Evolutionary conservation across 2,329 filamentous ascomycete genomes (phyloP).

Genomic region (Aspergillus costaricaensis): DNA sequence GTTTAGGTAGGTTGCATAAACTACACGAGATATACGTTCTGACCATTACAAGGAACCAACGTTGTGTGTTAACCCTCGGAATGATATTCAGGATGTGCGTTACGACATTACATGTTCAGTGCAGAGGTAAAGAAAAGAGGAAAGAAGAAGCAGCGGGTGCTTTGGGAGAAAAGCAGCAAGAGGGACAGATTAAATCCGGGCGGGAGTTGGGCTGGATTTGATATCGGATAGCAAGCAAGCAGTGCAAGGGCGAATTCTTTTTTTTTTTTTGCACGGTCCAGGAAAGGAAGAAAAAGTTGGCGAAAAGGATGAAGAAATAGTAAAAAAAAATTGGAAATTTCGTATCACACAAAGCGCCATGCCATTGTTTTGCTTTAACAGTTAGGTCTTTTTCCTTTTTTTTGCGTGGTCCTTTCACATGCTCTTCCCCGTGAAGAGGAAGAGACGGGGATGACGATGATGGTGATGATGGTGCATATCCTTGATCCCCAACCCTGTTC

Average conservation of each 20-base stretch:
- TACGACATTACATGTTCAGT: conserved; percentile 6
- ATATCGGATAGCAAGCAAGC: neutral
- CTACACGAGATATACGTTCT: too few relatives aligned
- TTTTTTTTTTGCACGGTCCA: neutral
- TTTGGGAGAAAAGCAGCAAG: neutral
- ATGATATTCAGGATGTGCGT: conserved; percentile 7
- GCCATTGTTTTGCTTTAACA: conserved; percentile 30
- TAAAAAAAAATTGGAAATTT: conserved; percentile 20
- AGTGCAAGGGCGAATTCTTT: neutral
- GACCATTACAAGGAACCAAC: neutral
- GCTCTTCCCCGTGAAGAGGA: conserved; percentile 10
- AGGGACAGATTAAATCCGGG: neutral
- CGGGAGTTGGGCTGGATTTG: neutral
- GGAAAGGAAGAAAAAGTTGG: neutral
- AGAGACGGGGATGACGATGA: conserved; percentile 16
- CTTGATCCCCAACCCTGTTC: conserved; percentile 22
- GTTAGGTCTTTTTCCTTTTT: conserved; percentile 24
- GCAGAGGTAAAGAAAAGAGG: neutral
- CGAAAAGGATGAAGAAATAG: conserved; percentile 14
- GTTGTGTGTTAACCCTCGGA: neutral
- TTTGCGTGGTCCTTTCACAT: conserved; percentile 16
- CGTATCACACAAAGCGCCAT: conserved; percentile 32
- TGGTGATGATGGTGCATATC: conserved; percentile 9
- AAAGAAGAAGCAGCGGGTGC: neutral
- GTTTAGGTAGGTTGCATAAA: too few relatives aligned